Evolutionary conservation across 192 early-diverging fungal genomes (phyloP).

Genomic region (Pilaira anomala): DNA sequence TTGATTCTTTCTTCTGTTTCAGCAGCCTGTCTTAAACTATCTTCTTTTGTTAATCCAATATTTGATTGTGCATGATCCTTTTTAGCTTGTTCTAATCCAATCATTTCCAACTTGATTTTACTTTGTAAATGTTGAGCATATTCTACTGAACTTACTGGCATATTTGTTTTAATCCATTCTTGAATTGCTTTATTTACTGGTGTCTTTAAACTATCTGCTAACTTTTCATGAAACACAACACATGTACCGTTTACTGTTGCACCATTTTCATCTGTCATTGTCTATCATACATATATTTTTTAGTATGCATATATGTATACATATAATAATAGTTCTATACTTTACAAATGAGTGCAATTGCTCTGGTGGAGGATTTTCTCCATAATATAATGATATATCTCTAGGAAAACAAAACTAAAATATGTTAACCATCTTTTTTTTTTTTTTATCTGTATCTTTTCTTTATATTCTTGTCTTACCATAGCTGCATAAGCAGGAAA

Average conservation of each 20-base stretch:
- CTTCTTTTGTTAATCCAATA: background rate
- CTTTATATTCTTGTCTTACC: conserved; percentile 23
- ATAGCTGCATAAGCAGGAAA: conserved; percentile 35
- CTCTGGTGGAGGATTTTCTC: conserved; percentile 22
- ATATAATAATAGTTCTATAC: background rate
- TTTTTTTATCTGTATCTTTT: background rate
- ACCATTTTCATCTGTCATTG: conserved; percentile 36
- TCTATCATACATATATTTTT: conserved; percentile 14
- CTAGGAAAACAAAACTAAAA: conserved; percentile 38
- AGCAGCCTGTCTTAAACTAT: conserved; percentile 28
- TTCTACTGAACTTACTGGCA: conserved; percentile 35
- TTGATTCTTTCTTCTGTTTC: conserved; percentile 47
- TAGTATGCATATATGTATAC: background rate
- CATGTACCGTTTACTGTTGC: conserved; percentile 29
- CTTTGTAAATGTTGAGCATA: conserved; percentile 32
- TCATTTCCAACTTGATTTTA: conserved; percentile 25
- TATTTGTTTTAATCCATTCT: conserved; percentile 22
- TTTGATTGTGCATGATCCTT: background rate
- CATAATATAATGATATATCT: conserved; percentile 32
- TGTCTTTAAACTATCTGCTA: conserved; percentile 12
- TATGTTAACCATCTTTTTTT: background rate
- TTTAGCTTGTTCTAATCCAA: conserved; percentile 8
- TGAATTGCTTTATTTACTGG: conserved; percentile 18
- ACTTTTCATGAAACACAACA: conserved; percentile 26
- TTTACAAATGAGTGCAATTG: conserved; percentile 36